A percentile compares a stretch with the other conserved stretches of the same genome.
These are phyloP conservation scores for Pichia sp. DNA, from an alignment of 1,139 yeast species.

Conservation along the genomic window DNA sequence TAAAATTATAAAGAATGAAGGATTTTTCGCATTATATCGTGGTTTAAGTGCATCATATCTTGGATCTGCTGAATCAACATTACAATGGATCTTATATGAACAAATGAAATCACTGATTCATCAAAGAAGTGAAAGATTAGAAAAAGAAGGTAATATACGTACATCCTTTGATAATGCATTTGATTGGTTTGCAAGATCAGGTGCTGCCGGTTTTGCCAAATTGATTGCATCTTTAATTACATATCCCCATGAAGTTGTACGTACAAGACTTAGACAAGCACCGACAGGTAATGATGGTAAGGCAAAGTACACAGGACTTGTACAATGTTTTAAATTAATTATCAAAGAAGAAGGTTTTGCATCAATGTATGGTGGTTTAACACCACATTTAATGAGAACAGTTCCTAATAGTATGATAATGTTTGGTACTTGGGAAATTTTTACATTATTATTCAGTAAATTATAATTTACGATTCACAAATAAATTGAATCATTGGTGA, in stretches of 20 bases:
- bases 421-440: conserved; percentile 99
- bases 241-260: conserved; percentile 95
- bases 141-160: conserved; percentile 40
- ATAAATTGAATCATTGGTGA: too few relatives aligned
- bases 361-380: conserved; percentile 95
- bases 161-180: conserved; percentile 60
- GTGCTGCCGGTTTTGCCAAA: conserved; percentile 97
- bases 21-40: conserved; percentile 69
- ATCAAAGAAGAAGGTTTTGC: conserved; percentile 86
- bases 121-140: conserved; percentile 46
- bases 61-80: conserved; percentile 88
- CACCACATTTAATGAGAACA: conserved; percentile 93
- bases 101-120: conserved; percentile 78
- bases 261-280: conserved; percentile 94
- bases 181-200: conserved; percentile 95
- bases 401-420: conserved; percentile 97
- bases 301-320: conserved; percentile 82
- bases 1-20: conserved; percentile 69
- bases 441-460: conserved; percentile 61
- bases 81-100: conserved; percentile 96
- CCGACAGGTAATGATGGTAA: conserved; percentile 69
- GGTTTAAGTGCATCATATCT: conserved; percentile 92
- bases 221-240: conserved; percentile 88
- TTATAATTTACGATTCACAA: conserved; percentile 7
- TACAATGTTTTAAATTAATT: conserved; percentile 79